Percentiles rank a stretch among this genome's conserved stretches.
These are phyloP conservation scores for Hyaloscypha variabilis DNA, from an alignment of 495 filamentous ascomycete genomes.

Conservation along the genomic window DNA sequence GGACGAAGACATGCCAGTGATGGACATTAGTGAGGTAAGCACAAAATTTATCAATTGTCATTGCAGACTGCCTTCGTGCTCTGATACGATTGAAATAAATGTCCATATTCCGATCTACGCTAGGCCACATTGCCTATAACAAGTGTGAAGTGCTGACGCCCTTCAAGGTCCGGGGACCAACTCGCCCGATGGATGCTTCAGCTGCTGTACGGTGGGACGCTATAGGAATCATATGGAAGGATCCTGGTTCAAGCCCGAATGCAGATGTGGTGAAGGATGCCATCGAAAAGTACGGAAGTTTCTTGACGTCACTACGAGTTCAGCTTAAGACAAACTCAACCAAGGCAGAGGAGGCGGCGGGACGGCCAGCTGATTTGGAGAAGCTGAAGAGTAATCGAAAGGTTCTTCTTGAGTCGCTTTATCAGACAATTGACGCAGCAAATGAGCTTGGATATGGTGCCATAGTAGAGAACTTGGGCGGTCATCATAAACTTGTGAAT, in stretches of 20 bases:
- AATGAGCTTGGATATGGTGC: slow-evolving; percentile 62
- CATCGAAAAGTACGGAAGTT: slow-evolving; percentile 33
- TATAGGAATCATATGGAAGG: slow-evolving; percentile 35
- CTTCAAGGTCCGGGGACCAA: slow-evolving; percentile 25
- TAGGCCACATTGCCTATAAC: background rate
- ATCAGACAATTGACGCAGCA: slow-evolving; percentile 40
- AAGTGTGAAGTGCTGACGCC: slow-evolving; percentile 6
- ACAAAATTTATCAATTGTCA: background rate
- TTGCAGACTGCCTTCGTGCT: background rate
- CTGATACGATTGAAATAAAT: background rate
- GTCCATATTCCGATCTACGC: background rate
- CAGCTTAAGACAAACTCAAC: slow-evolving; percentile 32
- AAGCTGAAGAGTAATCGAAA: slow-evolving; percentile 26
- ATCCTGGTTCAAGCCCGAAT: slow-evolving; percentile 26
- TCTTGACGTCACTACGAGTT: slow-evolving; percentile 30
- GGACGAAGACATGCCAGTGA: slow-evolving; percentile 25
- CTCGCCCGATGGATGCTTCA: slow-evolving; percentile 26
- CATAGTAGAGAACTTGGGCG: slow-evolving; percentile 60
- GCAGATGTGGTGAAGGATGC: slow-evolving; percentile 28
- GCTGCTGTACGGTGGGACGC: slow-evolving; percentile 33
- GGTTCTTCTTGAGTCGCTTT: slow-evolving; percentile 28
- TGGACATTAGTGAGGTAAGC: slow-evolving; percentile 29
- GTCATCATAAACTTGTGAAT: slow-evolving; percentile 44
- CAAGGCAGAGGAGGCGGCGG: slow-evolving; percentile 23
- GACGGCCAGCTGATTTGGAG: slow-evolving; percentile 21